These are phyloP conservation scores for Citrus australasica DNA, from an alignment of 345 rosid species.

Conservation along the genomic window DNA sequence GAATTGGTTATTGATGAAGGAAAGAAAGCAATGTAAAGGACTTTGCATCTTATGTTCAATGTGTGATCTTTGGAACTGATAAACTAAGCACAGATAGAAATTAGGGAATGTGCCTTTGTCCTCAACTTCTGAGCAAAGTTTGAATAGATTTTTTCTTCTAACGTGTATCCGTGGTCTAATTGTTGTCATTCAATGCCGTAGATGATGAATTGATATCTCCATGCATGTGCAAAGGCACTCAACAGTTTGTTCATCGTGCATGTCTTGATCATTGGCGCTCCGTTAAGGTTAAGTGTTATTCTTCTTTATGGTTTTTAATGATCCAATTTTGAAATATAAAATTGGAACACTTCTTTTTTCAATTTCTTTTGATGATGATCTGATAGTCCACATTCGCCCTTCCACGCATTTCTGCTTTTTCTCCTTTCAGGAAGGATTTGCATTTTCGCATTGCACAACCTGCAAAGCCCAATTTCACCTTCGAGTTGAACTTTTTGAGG, in stretches of 20 bases:
- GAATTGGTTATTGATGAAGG: neutral
- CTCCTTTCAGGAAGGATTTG: slow-evolving; percentile 77
- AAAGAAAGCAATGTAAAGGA: neutral
- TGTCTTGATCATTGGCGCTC: slow-evolving; percentile 96
- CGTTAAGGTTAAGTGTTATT: slow-evolving; percentile 40
- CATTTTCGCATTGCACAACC: slow-evolving; percentile 91
- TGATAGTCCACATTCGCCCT: neutral
- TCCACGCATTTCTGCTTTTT: neutral
- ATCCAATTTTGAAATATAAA: neutral
- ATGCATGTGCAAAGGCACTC: slow-evolving; percentile 98
- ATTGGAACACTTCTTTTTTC: neutral
- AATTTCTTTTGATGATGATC: neutral
- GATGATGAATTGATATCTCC: slow-evolving; percentile 95
- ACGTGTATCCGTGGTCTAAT: neutral
- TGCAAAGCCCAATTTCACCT: slow-evolving; percentile 91
- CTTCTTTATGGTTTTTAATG: neutral
- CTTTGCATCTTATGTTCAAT: neutral
- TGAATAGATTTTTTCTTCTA: neutral
- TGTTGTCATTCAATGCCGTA: slow-evolving; percentile 19
- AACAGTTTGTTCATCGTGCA: slow-evolving; percentile 81
- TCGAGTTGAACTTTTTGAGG: slow-evolving; percentile 65
- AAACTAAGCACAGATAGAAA: neutral
- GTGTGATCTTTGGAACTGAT: neutral
- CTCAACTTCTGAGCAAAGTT: neutral
- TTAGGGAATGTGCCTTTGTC: neutral